Conservation (phyloP, 2,329 filamentous ascomycete genomes). For the Xylaria sp. region DNA sequence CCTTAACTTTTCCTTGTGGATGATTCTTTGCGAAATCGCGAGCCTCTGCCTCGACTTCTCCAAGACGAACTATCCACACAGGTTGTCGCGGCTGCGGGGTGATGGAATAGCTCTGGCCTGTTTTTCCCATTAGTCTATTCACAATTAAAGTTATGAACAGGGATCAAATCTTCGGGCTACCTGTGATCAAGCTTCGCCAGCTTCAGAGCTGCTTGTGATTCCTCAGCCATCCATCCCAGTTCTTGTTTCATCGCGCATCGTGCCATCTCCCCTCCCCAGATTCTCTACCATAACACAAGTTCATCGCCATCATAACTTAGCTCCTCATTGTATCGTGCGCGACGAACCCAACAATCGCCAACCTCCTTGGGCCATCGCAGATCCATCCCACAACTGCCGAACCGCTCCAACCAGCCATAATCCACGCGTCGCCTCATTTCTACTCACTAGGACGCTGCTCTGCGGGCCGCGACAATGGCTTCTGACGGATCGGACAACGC, state of each 20-base stretch:
- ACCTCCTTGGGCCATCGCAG: slow-evolving; percentile 5
- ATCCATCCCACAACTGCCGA: slow-evolving; percentile 1
- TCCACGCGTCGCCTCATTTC: slow-evolving; percentile 10
- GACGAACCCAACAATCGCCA: not conserved
- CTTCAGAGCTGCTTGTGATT: slow-evolving; percentile 34
- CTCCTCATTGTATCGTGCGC: not conserved
- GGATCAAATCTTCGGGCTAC: slow-evolving; percentile 23
- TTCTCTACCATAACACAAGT: not conserved
- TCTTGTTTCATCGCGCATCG: slow-evolving; percentile 16
- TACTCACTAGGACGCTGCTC: not conserved
- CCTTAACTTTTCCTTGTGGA: slow-evolving; percentile 34
- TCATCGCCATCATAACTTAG: not conserved
- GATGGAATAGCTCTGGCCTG: not conserved
- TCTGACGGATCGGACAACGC: slow-evolving; percentile 43
- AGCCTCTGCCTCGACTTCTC: slow-evolving; percentile 18
- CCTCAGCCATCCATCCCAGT: slow-evolving; percentile 6
- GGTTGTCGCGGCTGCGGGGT: not conserved
- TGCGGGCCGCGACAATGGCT: slow-evolving; percentile 41
- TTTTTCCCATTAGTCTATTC: not conserved
- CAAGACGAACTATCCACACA: slow-evolving; percentile 8
- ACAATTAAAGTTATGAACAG: slow-evolving; percentile 25
- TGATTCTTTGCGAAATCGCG: slow-evolving; percentile 23
- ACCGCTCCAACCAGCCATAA: not conserved
- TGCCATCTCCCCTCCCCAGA: not conserved
- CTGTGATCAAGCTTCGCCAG: slow-evolving; percentile 33